Conservation (phyloP, 129 eudicot species). For the Tagetes patula region DNA sequence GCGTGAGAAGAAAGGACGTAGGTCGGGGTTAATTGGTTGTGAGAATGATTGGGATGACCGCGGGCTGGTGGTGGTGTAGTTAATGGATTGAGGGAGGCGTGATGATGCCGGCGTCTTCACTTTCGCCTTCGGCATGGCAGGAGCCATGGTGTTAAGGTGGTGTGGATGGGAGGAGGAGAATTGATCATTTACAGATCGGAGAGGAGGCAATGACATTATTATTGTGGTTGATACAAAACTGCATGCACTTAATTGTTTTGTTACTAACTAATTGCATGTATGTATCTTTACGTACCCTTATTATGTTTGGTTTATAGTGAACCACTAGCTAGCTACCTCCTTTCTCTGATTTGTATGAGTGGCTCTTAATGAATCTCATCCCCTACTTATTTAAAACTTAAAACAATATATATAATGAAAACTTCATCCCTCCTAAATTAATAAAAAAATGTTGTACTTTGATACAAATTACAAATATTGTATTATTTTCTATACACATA, state of each 20-base stretch:
- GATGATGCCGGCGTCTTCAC: slow-evolving; percentile 19
- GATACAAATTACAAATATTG: no score
- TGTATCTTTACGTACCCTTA: no score
- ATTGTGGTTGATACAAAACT: background rate
- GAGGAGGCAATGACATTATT: background rate
- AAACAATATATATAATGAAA: no score
- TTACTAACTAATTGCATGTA: no score
- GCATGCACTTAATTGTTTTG: slow-evolving; percentile 14
- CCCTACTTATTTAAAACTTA: no score
- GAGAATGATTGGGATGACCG: background rate
- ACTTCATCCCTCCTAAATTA: no score
- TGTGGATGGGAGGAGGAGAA: slow-evolving; percentile 8
- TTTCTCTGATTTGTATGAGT: no score
- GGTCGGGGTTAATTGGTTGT: slow-evolving; percentile 35
- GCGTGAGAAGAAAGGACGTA: slow-evolving; percentile 50
- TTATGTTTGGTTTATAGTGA: no score
- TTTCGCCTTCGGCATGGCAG: background rate
- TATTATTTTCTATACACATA: no score
- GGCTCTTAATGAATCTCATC: no score
- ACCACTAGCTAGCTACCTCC: no score
- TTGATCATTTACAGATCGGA: background rate
- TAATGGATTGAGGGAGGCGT: slow-evolving; percentile 32
- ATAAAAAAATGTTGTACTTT: no score
- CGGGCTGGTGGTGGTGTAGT: background rate
- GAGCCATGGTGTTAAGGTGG: slow-evolving; percentile 24